Conservation (phyloP, 2,329 filamentous ascomycete species). For the Blastomyces parvus region DNA sequence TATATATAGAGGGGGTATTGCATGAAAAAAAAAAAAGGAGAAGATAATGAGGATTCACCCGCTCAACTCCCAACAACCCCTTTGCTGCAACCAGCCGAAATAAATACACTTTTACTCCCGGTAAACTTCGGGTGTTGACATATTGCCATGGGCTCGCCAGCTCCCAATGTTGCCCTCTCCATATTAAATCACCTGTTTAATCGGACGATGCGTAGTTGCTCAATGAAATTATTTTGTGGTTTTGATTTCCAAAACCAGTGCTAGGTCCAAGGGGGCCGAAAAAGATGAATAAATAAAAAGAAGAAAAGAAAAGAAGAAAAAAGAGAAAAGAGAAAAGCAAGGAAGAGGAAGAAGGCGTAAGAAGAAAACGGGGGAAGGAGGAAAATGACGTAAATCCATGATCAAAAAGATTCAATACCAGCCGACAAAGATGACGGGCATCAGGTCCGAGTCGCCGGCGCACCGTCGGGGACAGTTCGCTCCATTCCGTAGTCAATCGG, state of each 20-base stretch:
- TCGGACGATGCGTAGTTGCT: neutral
- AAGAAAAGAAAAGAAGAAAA: too few species aligned
- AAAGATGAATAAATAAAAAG: neutral
- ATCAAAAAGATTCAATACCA: neutral
- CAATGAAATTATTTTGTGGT: neutral
- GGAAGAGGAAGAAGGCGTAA: too few species aligned
- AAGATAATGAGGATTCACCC: neutral
- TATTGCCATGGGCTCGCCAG: neutral
- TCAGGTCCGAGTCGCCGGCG: neutral
- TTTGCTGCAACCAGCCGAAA: neutral
- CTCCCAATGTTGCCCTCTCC: neutral
- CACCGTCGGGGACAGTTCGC: neutral
- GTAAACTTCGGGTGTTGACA: neutral
- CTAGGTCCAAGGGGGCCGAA: neutral
- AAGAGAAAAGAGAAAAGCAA: neutral
- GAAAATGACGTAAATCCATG: neutral
- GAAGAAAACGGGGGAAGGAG: neutral
- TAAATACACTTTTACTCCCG: neutral
- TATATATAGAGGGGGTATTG: neutral
- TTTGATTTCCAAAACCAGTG: neutral
- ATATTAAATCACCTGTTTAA: neutral
- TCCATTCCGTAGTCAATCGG: neutral
- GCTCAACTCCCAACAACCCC: neutral
- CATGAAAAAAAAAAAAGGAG: neutral
- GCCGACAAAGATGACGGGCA: neutral